A percentile compares a stretch with the other conserved stretches of the same genome.
Evolutionary conservation across 106 monocot genomes (phyloP).

Genomic region (Alisma plantagoaquatica): DNA sequence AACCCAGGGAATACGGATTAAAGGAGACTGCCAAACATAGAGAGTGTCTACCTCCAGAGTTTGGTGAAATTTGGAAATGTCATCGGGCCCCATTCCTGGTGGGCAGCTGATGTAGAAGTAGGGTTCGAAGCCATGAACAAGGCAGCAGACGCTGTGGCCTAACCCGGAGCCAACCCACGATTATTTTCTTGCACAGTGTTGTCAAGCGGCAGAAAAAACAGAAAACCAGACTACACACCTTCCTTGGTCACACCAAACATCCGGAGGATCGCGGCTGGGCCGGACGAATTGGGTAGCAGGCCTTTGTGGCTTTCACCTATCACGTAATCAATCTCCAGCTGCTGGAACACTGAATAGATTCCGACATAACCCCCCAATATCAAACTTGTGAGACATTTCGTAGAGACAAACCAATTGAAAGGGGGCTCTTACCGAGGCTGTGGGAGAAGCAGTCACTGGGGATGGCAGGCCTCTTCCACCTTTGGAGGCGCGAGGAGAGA

Average conservation of each 20-base stretch:
- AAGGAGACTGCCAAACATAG: no score
- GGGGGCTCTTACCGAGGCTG: constrained; percentile 42
- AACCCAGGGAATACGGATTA: no score
- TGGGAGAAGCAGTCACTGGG: constrained; percentile 36
- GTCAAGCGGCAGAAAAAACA: no score
- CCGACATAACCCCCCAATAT: no score
- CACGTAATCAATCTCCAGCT: constrained; percentile 94
- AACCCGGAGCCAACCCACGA: no score
- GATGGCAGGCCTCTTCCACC: constrained; percentile 79
- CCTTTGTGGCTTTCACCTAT: constrained; percentile 77
- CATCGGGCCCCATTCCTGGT: constrained; percentile 82
- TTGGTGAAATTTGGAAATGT: constrained; percentile 75
- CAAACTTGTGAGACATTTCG: no score
- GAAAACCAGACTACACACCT: no score
- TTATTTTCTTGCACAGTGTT: no score
- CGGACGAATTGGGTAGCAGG: constrained; percentile 53
- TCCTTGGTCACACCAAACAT: constrained; percentile 96
- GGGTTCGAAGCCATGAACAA: constrained; percentile 94
- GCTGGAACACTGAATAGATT: constrained; percentile 80
- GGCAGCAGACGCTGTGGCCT: constrained; percentile 97
- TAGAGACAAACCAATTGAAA: no score
- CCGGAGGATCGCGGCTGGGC: constrained; percentile 81
- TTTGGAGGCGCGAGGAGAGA: constrained; percentile 55
- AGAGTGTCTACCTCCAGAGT: constrained; percentile 84
- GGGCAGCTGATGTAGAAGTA: constrained; percentile 94